Base-by-base conservation (phyloP, 331 rosid species). In the Malus hybrid region DNA sequence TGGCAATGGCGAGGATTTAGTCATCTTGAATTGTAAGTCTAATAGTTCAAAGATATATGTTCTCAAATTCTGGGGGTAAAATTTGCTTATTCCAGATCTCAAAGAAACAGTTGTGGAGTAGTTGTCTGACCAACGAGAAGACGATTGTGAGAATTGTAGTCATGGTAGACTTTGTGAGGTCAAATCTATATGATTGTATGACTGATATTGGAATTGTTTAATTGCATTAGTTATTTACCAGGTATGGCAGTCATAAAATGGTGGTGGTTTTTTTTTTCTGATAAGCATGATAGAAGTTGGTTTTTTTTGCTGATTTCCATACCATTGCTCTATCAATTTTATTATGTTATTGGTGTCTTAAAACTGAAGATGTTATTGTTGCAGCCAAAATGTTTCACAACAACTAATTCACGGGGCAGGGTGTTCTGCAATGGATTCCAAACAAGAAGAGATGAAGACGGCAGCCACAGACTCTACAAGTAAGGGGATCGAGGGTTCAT, bases 381-480 rank as follows among this genome's bases (percentile, higher is more conserved):
- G 62, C 60, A 29, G 62, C 9, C 60, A 44, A 62, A 48, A 28
- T 73, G 70, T 7, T 42, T 10, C 46, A 46, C 31, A 11, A 27
- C 32, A 28, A 46, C 33, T 73, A 44, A 46, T 62, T 73, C 16
- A 73, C 31, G 61, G 29, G 0, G 62, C 70, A 42, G 46, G 61
- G 70, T 62, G 46, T 73, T 73, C 77, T 12, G 20, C 77, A 29
- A 73, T 73, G 70, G 46, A 63, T 63, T 11, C 7, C 48, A 61
- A 34, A 14, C 10, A 34, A 66, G 70, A 72, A 57, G 84, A 73
- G 64, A 72, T 18, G 59, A 79, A 52, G 66, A 44, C 62, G 50
- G 65, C 16, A 80, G 72, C 71, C 16, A 64, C 31, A 77, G 87
- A 70, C 52, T 27, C 48, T 52, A 68, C 28, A 7, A 46, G 31